A percentile compares a stretch with the other conserved stretches of the same genome.
These are phyloP conservation scores for Sporothrix brasiliensis DNA, from an alignment of 2,329 filamentous ascomycete genomes.

Conservation along the genomic window DNA sequence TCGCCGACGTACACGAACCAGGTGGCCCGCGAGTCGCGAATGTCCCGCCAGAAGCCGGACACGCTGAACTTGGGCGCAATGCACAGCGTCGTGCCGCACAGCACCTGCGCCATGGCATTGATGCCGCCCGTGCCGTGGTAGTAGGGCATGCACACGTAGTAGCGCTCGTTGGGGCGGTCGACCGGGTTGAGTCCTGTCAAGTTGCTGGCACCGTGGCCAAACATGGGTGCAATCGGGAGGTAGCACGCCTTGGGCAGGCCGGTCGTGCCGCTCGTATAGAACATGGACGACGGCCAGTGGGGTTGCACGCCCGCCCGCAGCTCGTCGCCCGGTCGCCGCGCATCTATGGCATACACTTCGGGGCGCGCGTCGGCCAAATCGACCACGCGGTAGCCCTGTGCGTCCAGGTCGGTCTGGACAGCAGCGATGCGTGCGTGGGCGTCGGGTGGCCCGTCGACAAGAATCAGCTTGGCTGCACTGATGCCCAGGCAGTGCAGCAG, in stretches of 20 bases:
- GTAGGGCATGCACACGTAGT: slow-evolving; percentile 76
- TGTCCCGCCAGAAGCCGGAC: slow-evolving; percentile 70
- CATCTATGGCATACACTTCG: slow-evolving; percentile 42
- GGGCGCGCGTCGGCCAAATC: slow-evolving; percentile 54
- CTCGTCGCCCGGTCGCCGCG: slow-evolving; percentile 54
- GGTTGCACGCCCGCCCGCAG: slow-evolving; percentile 56
- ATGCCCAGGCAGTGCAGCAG: slow-evolving; percentile 67
- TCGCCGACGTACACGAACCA: slow-evolving; percentile 79
- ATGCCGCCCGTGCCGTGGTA: slow-evolving; percentile 76
- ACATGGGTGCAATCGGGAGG: slow-evolving; percentile 56
- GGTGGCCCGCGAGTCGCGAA: slow-evolving; percentile 68
- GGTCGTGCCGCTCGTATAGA: slow-evolving; percentile 78
- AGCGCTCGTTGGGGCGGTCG: slow-evolving; percentile 55
- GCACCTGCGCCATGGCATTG: slow-evolving; percentile 57
- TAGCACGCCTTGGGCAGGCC: slow-evolving; percentile 72
- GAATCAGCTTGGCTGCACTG: slow-evolving; percentile 57
- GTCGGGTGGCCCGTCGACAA: slow-evolving; percentile 60
- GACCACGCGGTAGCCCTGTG: slow-evolving; percentile 57
- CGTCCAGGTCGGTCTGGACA: slow-evolving; percentile 55
- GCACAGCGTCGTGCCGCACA: slow-evolving; percentile 59
- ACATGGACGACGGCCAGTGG: slow-evolving; percentile 62
- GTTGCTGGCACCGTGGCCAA: slow-evolving; percentile 38
- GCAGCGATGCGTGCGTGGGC: slow-evolving; percentile 62
- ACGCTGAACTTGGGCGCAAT: slow-evolving; percentile 70
- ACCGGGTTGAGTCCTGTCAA: slow-evolving; percentile 40